phyloP scores from a whole-genome alignment of 805 yeast genomes.

The Cyberlindnera euphorbiae region DNA sequence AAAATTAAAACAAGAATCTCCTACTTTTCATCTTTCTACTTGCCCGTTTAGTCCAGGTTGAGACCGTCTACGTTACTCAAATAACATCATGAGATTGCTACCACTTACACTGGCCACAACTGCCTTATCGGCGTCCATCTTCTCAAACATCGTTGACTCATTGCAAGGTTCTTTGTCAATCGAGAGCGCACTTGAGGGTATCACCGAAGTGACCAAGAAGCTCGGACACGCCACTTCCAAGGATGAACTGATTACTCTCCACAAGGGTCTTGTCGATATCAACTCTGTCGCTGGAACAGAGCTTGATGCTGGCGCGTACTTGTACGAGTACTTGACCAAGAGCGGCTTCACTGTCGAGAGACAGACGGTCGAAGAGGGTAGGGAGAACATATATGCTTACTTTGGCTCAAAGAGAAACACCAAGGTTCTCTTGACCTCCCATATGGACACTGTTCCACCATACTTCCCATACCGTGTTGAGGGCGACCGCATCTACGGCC shows the following conservation, averaged over 20 bases:
- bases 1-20: too few species aligned
- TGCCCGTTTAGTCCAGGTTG: too few species aligned
- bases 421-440: slow-evolving; percentile 52
- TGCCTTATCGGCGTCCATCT: slow-evolving; percentile 11
- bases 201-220: too few species aligned
- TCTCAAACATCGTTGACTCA: slow-evolving; percentile 4
- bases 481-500: slow-evolving; percentile 51
- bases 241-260: slow-evolving; percentile 22
- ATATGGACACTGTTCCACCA: slow-evolving; percentile 73
- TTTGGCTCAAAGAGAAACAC: slow-evolving; percentile 39
- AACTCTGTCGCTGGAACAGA: slow-evolving; percentile 23
- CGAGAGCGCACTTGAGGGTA: too few species aligned
- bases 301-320: slow-evolving; percentile 14
- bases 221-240: slow-evolving; percentile 4
- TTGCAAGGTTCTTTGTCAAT: too few species aligned
- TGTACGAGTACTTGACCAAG: slow-evolving; percentile 12
- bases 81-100: slow-evolving; percentile 11
- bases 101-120: slow-evolving; percentile 7
- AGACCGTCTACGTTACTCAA: too few species aligned
- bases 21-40: too few species aligned
- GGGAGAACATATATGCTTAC: slow-evolving; percentile 57
- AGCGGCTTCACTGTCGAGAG: slow-evolving; percentile 50
- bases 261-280: slow-evolving; percentile 24
- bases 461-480: slow-evolving; percentile 43
- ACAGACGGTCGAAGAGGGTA: slow-evolving; percentile 29